Evolutionary conservation across 345 rosid genomes (phyloP), one percentile per base, ranked within the genome.

Genomic region (Syzygium aromaticum): DNA sequence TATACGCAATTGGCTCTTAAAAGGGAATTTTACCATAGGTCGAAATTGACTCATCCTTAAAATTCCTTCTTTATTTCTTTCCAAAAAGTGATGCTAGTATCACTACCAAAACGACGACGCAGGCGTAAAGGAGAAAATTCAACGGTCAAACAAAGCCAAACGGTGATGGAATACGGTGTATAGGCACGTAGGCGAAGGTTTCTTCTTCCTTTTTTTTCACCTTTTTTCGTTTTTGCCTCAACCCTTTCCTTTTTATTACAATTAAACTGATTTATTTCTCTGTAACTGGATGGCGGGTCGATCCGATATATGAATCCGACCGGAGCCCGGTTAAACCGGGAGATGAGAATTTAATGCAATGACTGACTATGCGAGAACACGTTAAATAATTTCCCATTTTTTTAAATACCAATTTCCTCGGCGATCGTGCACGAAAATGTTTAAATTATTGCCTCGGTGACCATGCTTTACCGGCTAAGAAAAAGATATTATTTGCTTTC

Each of bases 301-400:
- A 73, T 84, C 85, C 85, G 25, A n/a, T 52, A 49, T n/a, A 54
- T 52, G 85, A 84, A 52, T n/a, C 85, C 85, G 85, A 84, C 85
- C 59, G 85, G 25, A 33, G 59, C 14, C 59, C 85, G 23, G 85
- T 84, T 52, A 84, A 84, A 51, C 85, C 33, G 85, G 59, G 54
- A 25, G 59, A 27, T 84, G 57, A 51, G 85, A 84, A n/a, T 51
- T 84, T 84, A 84, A 84, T 84, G 59, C 85, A 84, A 84, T 84
- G 59, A 84, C 52, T 84, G 85, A 84, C 85, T 22, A n/a, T 52
- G 19, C 59, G 22, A 38, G 33, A 51, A 52, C 40, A 25, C 64
- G 56, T 67, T 73, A 73, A 38, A 73, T 19, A 73, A 38, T 38
- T 73, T 10, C 43, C 43, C 43, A 5, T 30, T 16, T 64, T 30